phyloP scores from a whole-genome alignment of 1,139 yeast genomes.

The Citeromyces hawaiiensis region DNA sequence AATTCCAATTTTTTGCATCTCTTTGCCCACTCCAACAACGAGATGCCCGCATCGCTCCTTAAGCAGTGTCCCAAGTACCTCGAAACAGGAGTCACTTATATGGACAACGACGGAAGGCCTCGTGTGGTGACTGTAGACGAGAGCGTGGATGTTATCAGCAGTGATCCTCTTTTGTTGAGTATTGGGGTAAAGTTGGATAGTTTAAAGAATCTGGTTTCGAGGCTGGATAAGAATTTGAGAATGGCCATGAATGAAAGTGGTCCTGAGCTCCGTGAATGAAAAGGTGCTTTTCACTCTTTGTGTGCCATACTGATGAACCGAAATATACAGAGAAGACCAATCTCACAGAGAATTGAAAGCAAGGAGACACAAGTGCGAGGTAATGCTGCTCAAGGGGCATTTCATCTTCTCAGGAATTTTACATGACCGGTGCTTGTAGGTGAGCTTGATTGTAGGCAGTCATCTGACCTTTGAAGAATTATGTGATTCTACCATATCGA shows the following conservation, averaged over 20 bases:
- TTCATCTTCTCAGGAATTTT: too few species aligned
- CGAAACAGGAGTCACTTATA: conserved; percentile 15
- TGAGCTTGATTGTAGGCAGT: too few species aligned
- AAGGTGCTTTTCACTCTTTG: too few species aligned
- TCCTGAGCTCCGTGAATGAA: not conserved
- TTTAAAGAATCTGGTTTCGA: conserved; percentile 8
- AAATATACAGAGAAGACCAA: too few species aligned
- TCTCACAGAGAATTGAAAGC: too few species aligned
- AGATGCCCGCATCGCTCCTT: conserved; percentile 14
- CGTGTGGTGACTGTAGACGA: conserved; percentile 15
- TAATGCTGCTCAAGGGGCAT: too few species aligned
- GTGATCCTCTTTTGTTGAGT: conserved; percentile 18
- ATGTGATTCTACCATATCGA: too few species aligned
- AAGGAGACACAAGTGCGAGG: too few species aligned
- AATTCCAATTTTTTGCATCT: conserved; percentile 8
- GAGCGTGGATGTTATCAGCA: conserved; percentile 16
- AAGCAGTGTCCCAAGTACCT: conserved; percentile 14
- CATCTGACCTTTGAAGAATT: too few species aligned
- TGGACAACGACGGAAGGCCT: conserved; percentile 13
- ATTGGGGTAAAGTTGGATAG: conserved; percentile 17
- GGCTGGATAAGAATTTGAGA: not conserved
- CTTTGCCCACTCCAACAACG: conserved; percentile 10
- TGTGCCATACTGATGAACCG: too few species aligned
- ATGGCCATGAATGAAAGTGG: not conserved
- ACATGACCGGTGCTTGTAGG: too few species aligned